Evolutionary conservation across 78 protist species (phyloP).

Genomic region (Planoprotostelium fungivorum): DNA sequence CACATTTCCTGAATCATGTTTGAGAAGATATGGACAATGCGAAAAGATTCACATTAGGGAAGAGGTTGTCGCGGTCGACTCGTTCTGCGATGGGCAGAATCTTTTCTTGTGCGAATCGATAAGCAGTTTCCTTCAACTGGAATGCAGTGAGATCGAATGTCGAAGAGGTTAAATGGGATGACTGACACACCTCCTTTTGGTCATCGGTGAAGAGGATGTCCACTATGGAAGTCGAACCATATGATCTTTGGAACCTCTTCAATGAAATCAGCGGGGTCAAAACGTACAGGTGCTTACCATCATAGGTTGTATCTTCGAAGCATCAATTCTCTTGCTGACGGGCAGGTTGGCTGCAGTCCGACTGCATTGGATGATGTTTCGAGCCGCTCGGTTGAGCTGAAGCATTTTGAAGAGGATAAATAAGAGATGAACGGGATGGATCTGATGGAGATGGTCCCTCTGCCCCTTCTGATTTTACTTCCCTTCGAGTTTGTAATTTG

Average conservation of each 20-base stretch:
- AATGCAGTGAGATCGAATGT: constrained; percentile 16
- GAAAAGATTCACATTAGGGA: constrained; percentile 26
- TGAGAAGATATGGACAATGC: background rate
- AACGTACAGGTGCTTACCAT: no score
- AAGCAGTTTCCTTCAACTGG: constrained; percentile 52
- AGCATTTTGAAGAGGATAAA: no score
- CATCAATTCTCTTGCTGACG: no score
- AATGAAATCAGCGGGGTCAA: no score
- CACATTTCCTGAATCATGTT: constrained; percentile 42
- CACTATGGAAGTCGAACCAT: background rate
- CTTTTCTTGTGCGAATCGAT: constrained; percentile 62
- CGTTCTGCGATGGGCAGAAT: constrained; percentile 81
- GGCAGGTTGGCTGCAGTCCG: no score
- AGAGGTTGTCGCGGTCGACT: constrained; percentile 64
- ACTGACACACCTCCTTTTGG: background rate
- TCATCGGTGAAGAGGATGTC: background rate
- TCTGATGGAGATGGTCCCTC: no score
- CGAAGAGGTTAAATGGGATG: background rate
- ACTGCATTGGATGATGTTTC: no score
- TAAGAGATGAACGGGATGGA: no score
- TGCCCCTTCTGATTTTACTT: no score
- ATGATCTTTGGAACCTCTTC: background rate
- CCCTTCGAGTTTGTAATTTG: no score
- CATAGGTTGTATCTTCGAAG: no score
- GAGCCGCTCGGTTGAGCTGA: no score